Conservation (phyloP, 805 yeast genomes). For the Candida multigemmis region DNA sequence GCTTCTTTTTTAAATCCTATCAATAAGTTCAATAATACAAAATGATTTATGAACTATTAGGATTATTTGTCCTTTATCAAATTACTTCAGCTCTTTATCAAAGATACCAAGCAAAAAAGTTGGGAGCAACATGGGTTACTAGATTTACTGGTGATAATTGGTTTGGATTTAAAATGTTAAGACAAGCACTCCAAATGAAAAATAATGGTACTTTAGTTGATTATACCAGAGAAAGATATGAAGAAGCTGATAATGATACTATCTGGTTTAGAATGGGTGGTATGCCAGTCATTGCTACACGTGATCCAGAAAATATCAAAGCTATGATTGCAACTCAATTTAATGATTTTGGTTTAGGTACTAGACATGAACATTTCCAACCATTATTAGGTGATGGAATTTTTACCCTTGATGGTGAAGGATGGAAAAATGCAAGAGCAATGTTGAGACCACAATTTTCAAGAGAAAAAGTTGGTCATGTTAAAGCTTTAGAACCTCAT, state of each 20-base stretch:
- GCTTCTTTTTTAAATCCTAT: neutral
- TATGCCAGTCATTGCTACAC: conserved; percentile 12
- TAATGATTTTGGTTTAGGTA: conserved; percentile 29
- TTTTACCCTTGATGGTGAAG: conserved; percentile 32
- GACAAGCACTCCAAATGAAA: conserved; percentile 6
- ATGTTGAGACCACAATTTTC: conserved; percentile 38
- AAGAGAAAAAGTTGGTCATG: conserved; percentile 34
- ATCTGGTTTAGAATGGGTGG: conserved; percentile 10
- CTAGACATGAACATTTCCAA: conserved; percentile 25
- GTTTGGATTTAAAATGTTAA: conserved; percentile 10
- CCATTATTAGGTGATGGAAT: conserved; percentile 36
- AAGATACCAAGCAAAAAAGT: conserved; percentile 3
- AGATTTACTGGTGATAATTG: conserved; percentile 5
- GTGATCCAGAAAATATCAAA: conserved; percentile 33
- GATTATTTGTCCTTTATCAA: conserved; percentile 3
- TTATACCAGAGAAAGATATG: conserved; percentile 7
- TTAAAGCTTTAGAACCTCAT: conserved; percentile 30
- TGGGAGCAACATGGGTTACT: conserved; percentile 6
- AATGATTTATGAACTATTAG: conserved; percentile 7
- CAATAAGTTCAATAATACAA: conserved; percentile 3
- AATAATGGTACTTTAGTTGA: conserved; percentile 12
- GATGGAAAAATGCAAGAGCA: conserved; percentile 35
- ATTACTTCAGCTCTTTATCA: conserved; percentile 1
- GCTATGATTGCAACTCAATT: conserved; percentile 35
- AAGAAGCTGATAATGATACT: conserved; percentile 3